Evolutionary conservation across 345 rosid genomes (phyloP).

Genomic region (Euphorbia tirucalli): DNA sequence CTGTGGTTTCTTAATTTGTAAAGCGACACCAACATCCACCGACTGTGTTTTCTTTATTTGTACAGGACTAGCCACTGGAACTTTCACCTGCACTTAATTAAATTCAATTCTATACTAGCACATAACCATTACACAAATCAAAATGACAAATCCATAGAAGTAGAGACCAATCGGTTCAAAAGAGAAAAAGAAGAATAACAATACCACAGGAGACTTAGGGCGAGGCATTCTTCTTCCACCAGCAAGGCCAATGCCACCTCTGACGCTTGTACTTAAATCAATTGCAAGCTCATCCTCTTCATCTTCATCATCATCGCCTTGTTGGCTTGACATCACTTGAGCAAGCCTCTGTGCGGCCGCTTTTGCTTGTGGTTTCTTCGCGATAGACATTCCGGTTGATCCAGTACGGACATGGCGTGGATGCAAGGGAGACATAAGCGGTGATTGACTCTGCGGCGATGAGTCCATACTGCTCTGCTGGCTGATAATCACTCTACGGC

Average conservation of each 20-base stretch:
- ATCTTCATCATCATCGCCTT: constrained; percentile 33
- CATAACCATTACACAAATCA: not conserved
- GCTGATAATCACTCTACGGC: constrained; percentile 43
- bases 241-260: constrained; percentile 55
- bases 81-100: constrained; percentile 37
- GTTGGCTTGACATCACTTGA: constrained; percentile 65
- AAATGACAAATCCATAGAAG: not conserved
- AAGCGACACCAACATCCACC: not conserved
- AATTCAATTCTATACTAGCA: constrained; percentile 3
- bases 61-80: constrained; percentile 8
- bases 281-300: constrained; percentile 50
- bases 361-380: constrained; percentile 79
- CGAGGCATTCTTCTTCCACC: constrained; percentile 47
- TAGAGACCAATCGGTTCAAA: too few species aligned
- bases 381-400: constrained; percentile 39
- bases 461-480: constrained; percentile 41
- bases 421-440: constrained; percentile 43
- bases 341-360: constrained; percentile 89
- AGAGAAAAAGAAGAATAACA: not conserved
- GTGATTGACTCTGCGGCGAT: constrained; percentile 38
- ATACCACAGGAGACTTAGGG: constrained; percentile 59
- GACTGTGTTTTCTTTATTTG: not conserved
- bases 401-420: constrained; percentile 63
- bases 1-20: not conserved
- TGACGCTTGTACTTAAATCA: constrained; percentile 31